These are phyloP conservation scores for Closterium sp. DNA, from an alignment of 139 green algal genomes.

Conservation along the genomic window DNA sequence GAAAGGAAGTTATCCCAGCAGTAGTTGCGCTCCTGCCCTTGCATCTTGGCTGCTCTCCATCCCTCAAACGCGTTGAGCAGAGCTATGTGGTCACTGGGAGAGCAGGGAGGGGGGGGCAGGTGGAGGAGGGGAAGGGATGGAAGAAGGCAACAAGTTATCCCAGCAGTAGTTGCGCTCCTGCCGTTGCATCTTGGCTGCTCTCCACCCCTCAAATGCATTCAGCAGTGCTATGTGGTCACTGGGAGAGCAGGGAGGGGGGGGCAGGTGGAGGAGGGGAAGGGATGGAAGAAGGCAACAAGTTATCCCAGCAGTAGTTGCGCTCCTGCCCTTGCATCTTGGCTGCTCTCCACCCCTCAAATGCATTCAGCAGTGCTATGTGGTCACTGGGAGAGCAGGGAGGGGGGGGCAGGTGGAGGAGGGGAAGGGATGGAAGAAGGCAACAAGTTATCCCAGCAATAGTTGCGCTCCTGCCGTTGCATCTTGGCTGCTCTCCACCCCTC, in stretches of 20 bases:
- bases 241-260: not conserved
- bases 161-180: constrained; percentile 1
- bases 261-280: not conserved
- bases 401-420: too few relatives aligned
- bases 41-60: constrained; percentile 14
- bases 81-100: constrained; percentile 45
- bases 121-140: too few relatives aligned
- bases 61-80: constrained; percentile 39
- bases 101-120: not conserved
- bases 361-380: constrained; percentile 39
- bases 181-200: not conserved
- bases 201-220: constrained; percentile 40
- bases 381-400: constrained; percentile 8
- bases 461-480: not conserved
- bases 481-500: constrained; percentile 25
- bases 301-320: not conserved
- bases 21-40: not conserved
- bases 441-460: constrained; percentile 28
- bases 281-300: not conserved
- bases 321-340: constrained; percentile 2
- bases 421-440: constrained; percentile 53
- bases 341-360: constrained; percentile 35
- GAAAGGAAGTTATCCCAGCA: not conserved
- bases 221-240: constrained; percentile 50
- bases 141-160: not conserved